Conservation (phyloP, 176 grass and related monocot genomes). For the Musa troglodytarum region DNA sequence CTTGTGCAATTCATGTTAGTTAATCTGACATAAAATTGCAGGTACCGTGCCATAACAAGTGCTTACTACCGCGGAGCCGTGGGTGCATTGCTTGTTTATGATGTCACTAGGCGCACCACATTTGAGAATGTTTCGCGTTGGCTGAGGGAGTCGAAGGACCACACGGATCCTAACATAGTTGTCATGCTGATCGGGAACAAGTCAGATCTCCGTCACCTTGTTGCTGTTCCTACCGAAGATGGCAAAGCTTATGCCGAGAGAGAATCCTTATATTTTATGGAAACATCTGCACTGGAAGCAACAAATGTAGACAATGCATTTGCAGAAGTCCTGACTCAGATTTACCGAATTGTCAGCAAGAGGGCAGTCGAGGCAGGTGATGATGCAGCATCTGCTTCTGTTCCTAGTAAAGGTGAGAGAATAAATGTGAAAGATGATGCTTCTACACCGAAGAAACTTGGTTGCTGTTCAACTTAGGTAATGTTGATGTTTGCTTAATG, state of each 20-base stretch:
- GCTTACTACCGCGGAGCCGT: slow-evolving; percentile 89
- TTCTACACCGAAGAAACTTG: slow-evolving; percentile 55
- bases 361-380: slow-evolving; percentile 55
- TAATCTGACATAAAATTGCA: slow-evolving; percentile 21
- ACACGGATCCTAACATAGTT: slow-evolving; percentile 86
- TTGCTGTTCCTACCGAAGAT: slow-evolving; percentile 69
- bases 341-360: slow-evolving; percentile 77
- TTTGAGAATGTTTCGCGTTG: slow-evolving; percentile 82
- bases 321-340: slow-evolving; percentile 67
- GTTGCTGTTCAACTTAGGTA: slow-evolving; percentile 66
- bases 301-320: slow-evolving; percentile 82
- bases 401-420: slow-evolving; percentile 67
- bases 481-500: background rate
- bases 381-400: slow-evolving; percentile 36
- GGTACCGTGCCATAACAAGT: slow-evolving; percentile 87
- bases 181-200: slow-evolving; percentile 91
- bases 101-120: slow-evolving; percentile 67
- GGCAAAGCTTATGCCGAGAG: slow-evolving; percentile 59
- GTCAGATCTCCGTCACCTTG: slow-evolving; percentile 72
- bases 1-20: background rate
- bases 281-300: slow-evolving; percentile 78
- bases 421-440: slow-evolving; percentile 80
- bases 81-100: slow-evolving; percentile 69
- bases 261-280: slow-evolving; percentile 86
- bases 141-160: slow-evolving; percentile 74